These are phyloP conservation scores for Yamadazyma buinensis DNA, from an alignment of 1,139 yeast species.

Conservation along the genomic window DNA sequence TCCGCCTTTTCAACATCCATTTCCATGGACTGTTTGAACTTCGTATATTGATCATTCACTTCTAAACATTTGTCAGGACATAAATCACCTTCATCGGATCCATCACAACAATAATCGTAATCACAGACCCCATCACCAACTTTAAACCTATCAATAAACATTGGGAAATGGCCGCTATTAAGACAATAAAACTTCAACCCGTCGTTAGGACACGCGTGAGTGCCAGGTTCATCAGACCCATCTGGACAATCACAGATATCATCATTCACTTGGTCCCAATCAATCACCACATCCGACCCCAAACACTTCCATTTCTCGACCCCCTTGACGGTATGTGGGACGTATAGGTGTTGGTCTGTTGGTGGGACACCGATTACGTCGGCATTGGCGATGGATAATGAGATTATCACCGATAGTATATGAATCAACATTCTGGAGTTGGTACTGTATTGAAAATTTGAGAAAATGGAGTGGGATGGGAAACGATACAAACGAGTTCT, in stretches of 20 bases:
- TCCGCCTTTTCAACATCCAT: slow-evolving; percentile 22
- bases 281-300: slow-evolving; percentile 57
- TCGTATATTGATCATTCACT: slow-evolving; percentile 28
- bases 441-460: no score
- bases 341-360: slow-evolving; percentile 45
- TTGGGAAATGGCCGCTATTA: slow-evolving; percentile 66
- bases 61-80: slow-evolving; percentile 63
- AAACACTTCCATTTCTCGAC: slow-evolving; percentile 63
- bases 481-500: slow-evolving; percentile 30
- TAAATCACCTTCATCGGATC: slow-evolving; percentile 70
- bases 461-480: slow-evolving; percentile 2
- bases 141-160: slow-evolving; percentile 54
- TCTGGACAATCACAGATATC: slow-evolving; percentile 96
- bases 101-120: slow-evolving; percentile 87
- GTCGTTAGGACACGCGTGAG: slow-evolving; percentile 65
- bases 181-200: slow-evolving; percentile 65
- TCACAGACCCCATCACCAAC: slow-evolving; percentile 94
- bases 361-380: slow-evolving; percentile 31
- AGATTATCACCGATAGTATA: neutral
- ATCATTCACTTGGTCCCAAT: slow-evolving; percentile 71
- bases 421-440: no score
- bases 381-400: neutral
- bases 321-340: slow-evolving; percentile 39
- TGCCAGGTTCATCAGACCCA: slow-evolving; percentile 97
- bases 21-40: slow-evolving; percentile 15